phyloP scores from a whole-genome alignment of 2,329 filamentous ascomycete genomes.

The Alternaria metachromatica region DNA sequence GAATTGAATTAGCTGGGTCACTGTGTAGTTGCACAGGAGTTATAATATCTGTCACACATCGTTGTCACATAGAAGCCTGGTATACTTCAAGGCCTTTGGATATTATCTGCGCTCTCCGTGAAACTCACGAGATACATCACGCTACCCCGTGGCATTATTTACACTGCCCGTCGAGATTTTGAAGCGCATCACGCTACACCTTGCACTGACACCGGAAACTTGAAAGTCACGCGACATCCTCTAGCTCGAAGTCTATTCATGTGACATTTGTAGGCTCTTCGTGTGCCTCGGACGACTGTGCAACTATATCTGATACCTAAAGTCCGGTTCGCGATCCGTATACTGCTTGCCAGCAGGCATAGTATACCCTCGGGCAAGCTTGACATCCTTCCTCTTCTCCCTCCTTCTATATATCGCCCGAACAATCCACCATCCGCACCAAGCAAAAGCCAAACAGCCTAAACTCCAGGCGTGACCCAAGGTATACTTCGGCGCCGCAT shows the following conservation, averaged over 20 bases:
- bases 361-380: constrained; percentile 28
- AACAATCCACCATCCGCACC: constrained; percentile 49
- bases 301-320: constrained; percentile 35
- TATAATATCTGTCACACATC: too few relatives aligned
- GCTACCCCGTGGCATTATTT: neutral
- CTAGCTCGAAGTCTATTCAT: neutral
- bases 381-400: constrained; percentile 39
- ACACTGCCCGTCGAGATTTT: accelerated
- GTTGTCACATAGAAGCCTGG: neutral
- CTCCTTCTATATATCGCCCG: constrained; percentile 43
- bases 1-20: too few relatives aligned
- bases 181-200: neutral
- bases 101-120: accelerated
- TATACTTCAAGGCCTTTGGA: neutral
- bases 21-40: too few relatives aligned
- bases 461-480: constrained; percentile 48
- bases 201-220: accelerated
- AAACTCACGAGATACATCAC: accelerated
- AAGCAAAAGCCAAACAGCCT: constrained; percentile 46
- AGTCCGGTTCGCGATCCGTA: constrained; percentile 41
- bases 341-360: constrained; percentile 22
- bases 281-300: neutral
- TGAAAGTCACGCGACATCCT: neutral
- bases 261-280: accelerated
- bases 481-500: constrained; percentile 33